phyloP scores from a whole-genome alignment of 2,329 filamentous ascomycete genomes.

The Colletotrichum sp. region DNA sequence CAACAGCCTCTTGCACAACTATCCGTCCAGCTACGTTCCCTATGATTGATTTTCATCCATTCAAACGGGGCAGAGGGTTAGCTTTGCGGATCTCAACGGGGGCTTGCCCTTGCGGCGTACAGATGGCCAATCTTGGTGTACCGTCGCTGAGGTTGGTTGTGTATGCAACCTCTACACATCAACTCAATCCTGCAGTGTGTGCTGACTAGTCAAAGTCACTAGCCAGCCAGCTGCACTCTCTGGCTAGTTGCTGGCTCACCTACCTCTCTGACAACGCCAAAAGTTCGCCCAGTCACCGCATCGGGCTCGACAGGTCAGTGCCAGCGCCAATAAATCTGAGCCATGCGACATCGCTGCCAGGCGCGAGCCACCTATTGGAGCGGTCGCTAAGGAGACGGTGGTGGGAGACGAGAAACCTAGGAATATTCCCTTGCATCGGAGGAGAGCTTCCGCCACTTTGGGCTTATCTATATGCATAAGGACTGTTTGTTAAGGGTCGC shows the following conservation, averaged over 20 bases:
- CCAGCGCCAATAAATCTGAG: background rate
- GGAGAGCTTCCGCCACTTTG: background rate
- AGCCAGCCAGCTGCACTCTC: background rate
- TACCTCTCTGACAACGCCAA: background rate
- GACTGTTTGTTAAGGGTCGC: constrained; percentile 1
- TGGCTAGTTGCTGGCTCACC: background rate
- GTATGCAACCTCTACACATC: background rate
- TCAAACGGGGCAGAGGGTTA: background rate
- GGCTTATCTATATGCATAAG: constrained; percentile 8
- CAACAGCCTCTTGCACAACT: background rate
- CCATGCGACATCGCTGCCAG: background rate
- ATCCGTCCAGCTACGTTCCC: background rate
- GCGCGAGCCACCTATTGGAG: background rate
- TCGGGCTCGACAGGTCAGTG: background rate
- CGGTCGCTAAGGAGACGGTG: background rate
- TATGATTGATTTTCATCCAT: background rate
- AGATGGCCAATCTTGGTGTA: background rate
- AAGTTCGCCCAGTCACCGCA: constrained; percentile 4
- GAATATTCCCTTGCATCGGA: background rate
- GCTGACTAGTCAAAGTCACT: background rate
- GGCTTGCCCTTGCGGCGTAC: background rate
- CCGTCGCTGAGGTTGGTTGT: background rate
- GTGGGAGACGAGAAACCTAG: background rate
- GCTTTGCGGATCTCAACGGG: background rate
- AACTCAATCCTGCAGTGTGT: background rate